A percentile compares a stretch with the other conserved stretches of the same genome.
These are phyloP conservation scores for Hydnomerulius pinastri DNA, from an alignment of 768 basidiomycete genomes.

Conservation along the genomic window DNA sequence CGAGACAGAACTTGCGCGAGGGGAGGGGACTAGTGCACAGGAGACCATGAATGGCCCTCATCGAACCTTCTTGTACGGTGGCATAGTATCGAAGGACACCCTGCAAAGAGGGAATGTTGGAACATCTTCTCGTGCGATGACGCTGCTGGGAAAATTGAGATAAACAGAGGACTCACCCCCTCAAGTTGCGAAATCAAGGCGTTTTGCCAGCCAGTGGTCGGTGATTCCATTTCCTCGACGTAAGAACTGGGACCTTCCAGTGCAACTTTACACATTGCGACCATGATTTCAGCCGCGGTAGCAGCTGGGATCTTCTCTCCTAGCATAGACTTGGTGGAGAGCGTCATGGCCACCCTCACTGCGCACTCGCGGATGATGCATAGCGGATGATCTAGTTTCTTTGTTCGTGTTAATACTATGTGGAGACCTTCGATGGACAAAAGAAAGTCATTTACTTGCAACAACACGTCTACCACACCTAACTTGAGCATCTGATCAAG, in stretches of 20 bases:
- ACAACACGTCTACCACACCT: conserved; percentile 19
- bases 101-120: conserved; percentile 17
- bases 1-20: conserved; percentile 11
- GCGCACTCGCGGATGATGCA: conserved; percentile 26
- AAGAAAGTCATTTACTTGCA: conserved; percentile 17
- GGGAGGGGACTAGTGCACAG: conserved; percentile 12
- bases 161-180: background rate
- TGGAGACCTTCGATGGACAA: background rate
- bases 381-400: conserved; percentile 25
- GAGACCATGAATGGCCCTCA: conserved; percentile 14
- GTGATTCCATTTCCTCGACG: conserved; percentile 18
- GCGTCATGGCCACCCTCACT: conserved; percentile 15
- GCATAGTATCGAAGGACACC: conserved; percentile 28
- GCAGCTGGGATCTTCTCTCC: conserved; percentile 18
- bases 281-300: conserved; percentile 26
- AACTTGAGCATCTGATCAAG: conserved; percentile 26
- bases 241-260: conserved; percentile 26
- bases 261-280: conserved; percentile 25
- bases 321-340: conserved; percentile 24
- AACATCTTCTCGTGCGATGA: background rate
- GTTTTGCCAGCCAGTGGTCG: conserved; percentile 9
- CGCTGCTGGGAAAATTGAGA: background rate
- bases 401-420: background rate
- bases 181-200: conserved; percentile 1
- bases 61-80: conserved; percentile 19